Base-by-base conservation (phyloP, 1,284 basidiomycete genomes). In the Thecaphora thlaspeos region DNA sequence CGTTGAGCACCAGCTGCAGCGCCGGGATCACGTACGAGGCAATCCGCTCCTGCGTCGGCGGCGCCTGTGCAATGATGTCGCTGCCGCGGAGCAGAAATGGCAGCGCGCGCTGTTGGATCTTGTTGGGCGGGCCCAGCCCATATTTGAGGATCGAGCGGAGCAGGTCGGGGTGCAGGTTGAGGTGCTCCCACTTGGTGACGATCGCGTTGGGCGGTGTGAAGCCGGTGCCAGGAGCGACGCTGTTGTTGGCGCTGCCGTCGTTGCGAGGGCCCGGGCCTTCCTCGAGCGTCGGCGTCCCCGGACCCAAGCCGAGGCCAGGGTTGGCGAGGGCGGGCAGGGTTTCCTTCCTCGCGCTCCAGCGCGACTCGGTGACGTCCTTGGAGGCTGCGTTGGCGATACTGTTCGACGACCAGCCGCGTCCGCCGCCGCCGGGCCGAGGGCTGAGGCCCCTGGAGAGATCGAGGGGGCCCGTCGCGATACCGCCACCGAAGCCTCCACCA, bases 51-150 rank as follows among this genome's bases (percentile, higher is more conserved):
- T 97, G 94, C 0, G 94, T 97, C 0, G 94, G 93, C 40, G 94
- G 94, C 12, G 94, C 94, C 80, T 98, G 94, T 7, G 93, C 93
- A 68, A 98, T 96, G 71, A 97, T 94, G 72, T 98, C 95, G 40
- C 90, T 86, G 10, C 91, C 90, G 54, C 90, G 87, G 44, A 97
- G 83, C 58, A 98, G 86, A 80, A 95, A 96, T 1, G 94, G 94
- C 50, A 98, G 82, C 38, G 94, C 92, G 49, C 93, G 86, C 76
- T 94, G 91, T 80, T 98, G 94, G 61, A 97, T 95, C 82, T 97
- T 98, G 80, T 96, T 97, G 5, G 94, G 94, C 4, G 94, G 94
- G 0, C 94, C 94, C 78, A 75, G 93, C 89, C 93, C 94, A 77
- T 96, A 97, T 79, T 93, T 93, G 62, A 84, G 87, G 57, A 98